Base-by-base conservation (phyloP, 805 yeast species). In the Torulaspora microellipsoides region DNA sequence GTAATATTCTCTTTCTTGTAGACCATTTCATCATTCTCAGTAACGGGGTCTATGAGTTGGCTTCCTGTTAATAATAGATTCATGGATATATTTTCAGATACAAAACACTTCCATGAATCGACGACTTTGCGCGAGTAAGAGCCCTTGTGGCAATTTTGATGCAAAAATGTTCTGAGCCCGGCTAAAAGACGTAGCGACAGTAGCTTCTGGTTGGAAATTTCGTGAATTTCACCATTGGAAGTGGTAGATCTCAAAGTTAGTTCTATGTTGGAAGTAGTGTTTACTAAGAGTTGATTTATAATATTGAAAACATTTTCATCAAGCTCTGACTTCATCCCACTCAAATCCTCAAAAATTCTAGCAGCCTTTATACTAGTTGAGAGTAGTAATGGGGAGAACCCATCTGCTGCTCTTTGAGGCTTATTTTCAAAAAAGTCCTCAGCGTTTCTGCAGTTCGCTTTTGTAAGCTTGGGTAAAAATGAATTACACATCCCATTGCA, bases 401-500 rank as follows among this genome's bases (percentile, higher is more conserved):
- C 23, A 8, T 30, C 42, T 11, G 28, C 12, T 6, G 23, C 12
- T 13, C 27, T n/a, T 20, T 31, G 28, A 15, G 36, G 35, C 15
- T 36, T 28, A n/a, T 32, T 17, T 15, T 39, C 41, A 32, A 48
- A 47, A 34, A 48, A 49, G 8, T 32, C 44, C 3, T 40, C 41
- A 6, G 34, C 35, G 10, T 34, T 12, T 34, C 45, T 42, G 27
- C 31, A 36, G 23, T 43, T 47, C 11, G 38, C 43, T n/a, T 44
- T 34, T 23, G 27, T 34, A 3, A 53, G 25, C 29, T 85, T 69
- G 0, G 98, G 99, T 34, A 91, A 67, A 59, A 91, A 88, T 46
- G 83, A 73, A 58, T 91, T 91, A 58, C 84, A 85, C 35, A 91
- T 70, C 0, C 95, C 83, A 47, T 88, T 88, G 69, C 99, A 91